These are phyloP conservation scores for Licmophora abbreviata DNA, from an alignment of 108 stramenopile species.

Conservation along the genomic window DNA sequence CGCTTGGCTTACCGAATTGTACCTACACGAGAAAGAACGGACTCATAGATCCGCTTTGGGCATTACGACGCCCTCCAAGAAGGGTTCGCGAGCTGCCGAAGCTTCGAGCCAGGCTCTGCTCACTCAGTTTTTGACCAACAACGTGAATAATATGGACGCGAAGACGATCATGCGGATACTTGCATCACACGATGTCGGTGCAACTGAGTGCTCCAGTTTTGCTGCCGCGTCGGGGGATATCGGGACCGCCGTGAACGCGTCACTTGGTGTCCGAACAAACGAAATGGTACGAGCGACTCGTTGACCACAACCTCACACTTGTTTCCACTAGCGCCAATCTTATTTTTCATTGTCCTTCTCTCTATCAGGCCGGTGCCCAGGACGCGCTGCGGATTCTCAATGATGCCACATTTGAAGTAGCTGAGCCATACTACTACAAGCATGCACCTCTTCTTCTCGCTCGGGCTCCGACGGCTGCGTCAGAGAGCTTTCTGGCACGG, in stretches of 20 bases:
- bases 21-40: constrained; percentile 51
- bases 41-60: not conserved
- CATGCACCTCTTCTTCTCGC: constrained; percentile 50
- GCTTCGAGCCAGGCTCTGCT: constrained; percentile 35
- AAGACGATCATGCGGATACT: constrained; percentile 70
- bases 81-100: constrained; percentile 13
- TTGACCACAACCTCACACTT: not conserved
- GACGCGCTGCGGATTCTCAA: constrained; percentile 61
- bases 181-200: constrained; percentile 70
- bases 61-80: not conserved
- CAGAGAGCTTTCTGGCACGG: constrained; percentile 62
- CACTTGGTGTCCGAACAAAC: constrained; percentile 46
- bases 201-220: constrained; percentile 63
- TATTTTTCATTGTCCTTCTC: constrained; percentile 5
- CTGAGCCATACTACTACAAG: constrained; percentile 78
- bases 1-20: constrained; percentile 77
- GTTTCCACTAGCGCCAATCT: not conserved
- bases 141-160: constrained; percentile 71
- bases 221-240: constrained; percentile 70
- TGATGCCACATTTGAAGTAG: constrained; percentile 70
- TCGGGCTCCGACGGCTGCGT: constrained; percentile 60
- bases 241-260: constrained; percentile 61
- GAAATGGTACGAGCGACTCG: constrained; percentile 22
- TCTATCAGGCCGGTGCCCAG: constrained; percentile 43
- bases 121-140: constrained; percentile 57